Evolutionary conservation across 257 asterid genomes (phyloP).

Genomic region (Verbena officinalis): DNA sequence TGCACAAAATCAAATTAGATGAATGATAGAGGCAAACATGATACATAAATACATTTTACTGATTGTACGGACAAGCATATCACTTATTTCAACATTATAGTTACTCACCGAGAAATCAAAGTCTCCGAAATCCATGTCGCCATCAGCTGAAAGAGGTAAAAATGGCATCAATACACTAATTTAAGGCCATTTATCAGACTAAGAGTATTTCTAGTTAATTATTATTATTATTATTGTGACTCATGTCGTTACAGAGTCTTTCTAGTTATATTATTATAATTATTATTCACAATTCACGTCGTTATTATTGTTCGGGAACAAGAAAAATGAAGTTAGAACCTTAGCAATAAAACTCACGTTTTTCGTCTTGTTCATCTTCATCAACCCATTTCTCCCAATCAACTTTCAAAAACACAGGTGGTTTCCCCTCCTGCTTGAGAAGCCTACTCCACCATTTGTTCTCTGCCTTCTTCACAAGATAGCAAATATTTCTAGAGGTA

Average conservation of each 20-base stretch:
- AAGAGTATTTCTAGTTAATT: not conserved
- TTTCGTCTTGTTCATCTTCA: conserved; percentile 67
- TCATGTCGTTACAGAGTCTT: too few species aligned
- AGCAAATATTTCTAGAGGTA: conserved; percentile 52
- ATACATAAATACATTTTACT: not conserved
- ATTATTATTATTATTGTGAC: too few species aligned
- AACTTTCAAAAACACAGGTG: conserved; percentile 68
- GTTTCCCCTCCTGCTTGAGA: conserved; percentile 54
- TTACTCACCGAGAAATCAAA: conserved; percentile 61
- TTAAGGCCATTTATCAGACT: not conserved
- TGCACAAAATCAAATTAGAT: too few species aligned
- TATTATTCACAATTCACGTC: too few species aligned
- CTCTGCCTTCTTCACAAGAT: conserved; percentile 75
- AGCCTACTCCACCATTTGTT: conserved; percentile 81
- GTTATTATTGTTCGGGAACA: not conserved
- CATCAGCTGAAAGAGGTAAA: conserved; percentile 39
- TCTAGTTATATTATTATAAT: too few species aligned
- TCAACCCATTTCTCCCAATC: conserved; percentile 96
- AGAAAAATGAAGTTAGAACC: not conserved
- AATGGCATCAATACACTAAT: conserved; percentile 16
- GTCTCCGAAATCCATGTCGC: conserved; percentile 51
- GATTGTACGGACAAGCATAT: not conserved
- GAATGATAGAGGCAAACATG: not conserved
- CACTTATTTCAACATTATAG: not conserved
- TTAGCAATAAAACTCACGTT: conserved; percentile 29